These are phyloP conservation scores for Sporothrix brasiliensis DNA, from an alignment of 2,329 filamentous ascomycete genomes.

Conservation along the genomic window DNA sequence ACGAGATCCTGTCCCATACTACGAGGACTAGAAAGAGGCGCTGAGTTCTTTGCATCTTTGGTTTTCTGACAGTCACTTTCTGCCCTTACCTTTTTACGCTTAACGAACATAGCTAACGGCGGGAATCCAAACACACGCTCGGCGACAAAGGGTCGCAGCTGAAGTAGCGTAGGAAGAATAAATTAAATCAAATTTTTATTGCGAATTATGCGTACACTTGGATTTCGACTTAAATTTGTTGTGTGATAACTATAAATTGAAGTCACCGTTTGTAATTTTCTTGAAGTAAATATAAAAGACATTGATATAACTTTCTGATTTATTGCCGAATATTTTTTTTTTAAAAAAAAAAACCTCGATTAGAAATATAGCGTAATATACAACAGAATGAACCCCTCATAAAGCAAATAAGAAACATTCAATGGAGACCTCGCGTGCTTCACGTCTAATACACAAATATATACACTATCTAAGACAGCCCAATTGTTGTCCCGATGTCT, in stretches of 20 bases:
- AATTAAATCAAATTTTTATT: not conserved
- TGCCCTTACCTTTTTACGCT: not conserved
- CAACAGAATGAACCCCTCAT: too few relatives aligned
- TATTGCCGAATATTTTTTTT: too few relatives aligned
- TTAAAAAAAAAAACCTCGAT: too few relatives aligned
- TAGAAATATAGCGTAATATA: too few relatives aligned
- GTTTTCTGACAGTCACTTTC: not conserved
- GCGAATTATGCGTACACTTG: too few relatives aligned
- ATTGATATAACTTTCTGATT: too few relatives aligned
- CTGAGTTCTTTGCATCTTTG: not conserved
- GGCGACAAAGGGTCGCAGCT: not conserved
- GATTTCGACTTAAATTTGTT: too few relatives aligned
- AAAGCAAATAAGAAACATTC: not conserved
- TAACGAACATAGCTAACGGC: conserved; percentile 12
- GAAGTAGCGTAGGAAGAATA: not conserved
- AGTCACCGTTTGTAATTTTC: too few relatives aligned
- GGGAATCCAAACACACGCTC: not conserved
- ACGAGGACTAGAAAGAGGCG: not conserved
- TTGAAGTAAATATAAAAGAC: too few relatives aligned
- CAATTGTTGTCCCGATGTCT: conserved; percentile 54
- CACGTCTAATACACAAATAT: not conserved
- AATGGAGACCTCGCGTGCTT: too few relatives aligned
- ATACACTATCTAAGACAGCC: conserved; percentile 30
- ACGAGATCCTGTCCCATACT: not conserved
- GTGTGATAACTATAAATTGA: too few relatives aligned